phyloP scores from a whole-genome alignment of 2,329 filamentous ascomycete genomes.

The Neurospora sp. region DNA sequence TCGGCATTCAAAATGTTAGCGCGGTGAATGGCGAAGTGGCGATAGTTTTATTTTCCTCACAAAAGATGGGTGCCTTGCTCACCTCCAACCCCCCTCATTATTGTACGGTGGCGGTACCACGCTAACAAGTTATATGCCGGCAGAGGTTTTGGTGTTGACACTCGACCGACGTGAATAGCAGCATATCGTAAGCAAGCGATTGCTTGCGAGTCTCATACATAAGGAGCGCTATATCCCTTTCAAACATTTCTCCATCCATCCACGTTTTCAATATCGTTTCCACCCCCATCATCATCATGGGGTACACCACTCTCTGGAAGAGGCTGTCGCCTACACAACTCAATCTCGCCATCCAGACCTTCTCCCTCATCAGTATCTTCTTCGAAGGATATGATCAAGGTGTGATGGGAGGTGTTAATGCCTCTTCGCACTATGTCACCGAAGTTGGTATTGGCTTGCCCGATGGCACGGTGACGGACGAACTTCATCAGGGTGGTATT shows the following conservation, averaged over 20 bases:
- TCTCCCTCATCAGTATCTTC: constrained; percentile 23
- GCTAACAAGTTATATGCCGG: too few species aligned
- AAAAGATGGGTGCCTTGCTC: too few species aligned
- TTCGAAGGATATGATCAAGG: constrained; percentile 44
- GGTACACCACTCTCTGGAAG: constrained; percentile 31
- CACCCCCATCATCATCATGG: constrained; percentile 21
- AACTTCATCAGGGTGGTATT: constrained; percentile 40
- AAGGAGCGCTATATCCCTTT: neutral
- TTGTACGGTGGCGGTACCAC: too few species aligned
- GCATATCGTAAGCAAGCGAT: neutral
- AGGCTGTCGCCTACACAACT: constrained; percentile 30
- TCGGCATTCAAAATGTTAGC: too few species aligned
- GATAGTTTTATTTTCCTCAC: too few species aligned
- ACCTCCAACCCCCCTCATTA: too few species aligned
- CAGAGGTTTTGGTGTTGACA: neutral
- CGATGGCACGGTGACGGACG: constrained; percentile 36
- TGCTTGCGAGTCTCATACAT: neutral
- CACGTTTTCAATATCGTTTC: constrained; percentile 15
- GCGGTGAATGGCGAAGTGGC: too few species aligned
- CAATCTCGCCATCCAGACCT: constrained; percentile 26
- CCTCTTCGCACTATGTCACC: constrained; percentile 32
- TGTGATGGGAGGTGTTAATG: constrained; percentile 56
- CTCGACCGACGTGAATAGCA: neutral
- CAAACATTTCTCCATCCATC: neutral
- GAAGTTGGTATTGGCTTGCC: constrained; percentile 34